Evolutionary conservation across 192 early-diverging fungal genomes (phyloP).

Genomic region (Glomus cerebriforme): DNA sequence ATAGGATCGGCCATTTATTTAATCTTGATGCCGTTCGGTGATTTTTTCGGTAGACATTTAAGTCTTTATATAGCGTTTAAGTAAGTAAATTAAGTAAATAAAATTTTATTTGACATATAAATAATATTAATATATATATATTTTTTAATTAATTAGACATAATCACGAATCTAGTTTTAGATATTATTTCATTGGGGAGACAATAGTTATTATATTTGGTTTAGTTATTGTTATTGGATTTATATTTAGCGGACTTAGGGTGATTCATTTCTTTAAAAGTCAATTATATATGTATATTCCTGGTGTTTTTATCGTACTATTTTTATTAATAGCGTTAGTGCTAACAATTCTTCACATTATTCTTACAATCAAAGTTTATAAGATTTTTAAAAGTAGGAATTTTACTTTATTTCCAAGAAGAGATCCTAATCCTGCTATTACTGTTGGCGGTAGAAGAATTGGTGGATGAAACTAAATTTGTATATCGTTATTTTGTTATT

Average conservation of each 20-base stretch:
- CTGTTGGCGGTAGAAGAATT: too few relatives aligned
- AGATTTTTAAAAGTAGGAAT: background rate
- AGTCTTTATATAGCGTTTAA: slow-evolving; percentile 9
- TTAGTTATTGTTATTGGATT: background rate
- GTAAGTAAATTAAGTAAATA: background rate
- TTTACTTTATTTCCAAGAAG: background rate
- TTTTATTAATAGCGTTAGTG: background rate
- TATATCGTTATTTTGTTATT: too few relatives aligned
- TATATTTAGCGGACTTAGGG: background rate
- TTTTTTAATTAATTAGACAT: background rate
- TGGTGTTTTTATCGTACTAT: background rate
- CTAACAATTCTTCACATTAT: background rate
- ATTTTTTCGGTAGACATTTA: slow-evolving; percentile 19
- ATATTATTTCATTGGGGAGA: slow-evolving; percentile 2
- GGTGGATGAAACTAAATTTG: too few relatives aligned
- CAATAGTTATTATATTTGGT: slow-evolving; percentile 1
- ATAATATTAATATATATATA: too few relatives aligned
- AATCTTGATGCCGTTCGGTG: background rate
- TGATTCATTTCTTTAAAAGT: background rate
- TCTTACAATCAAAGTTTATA: background rate
- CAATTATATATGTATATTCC: background rate
- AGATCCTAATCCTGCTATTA: too few relatives aligned
- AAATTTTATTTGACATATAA: background rate
- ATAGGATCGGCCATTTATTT: background rate
- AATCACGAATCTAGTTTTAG: background rate